Conservation (phyloP, 176 grass and related monocot genomes). For the Elaeis guineensis region DNA sequence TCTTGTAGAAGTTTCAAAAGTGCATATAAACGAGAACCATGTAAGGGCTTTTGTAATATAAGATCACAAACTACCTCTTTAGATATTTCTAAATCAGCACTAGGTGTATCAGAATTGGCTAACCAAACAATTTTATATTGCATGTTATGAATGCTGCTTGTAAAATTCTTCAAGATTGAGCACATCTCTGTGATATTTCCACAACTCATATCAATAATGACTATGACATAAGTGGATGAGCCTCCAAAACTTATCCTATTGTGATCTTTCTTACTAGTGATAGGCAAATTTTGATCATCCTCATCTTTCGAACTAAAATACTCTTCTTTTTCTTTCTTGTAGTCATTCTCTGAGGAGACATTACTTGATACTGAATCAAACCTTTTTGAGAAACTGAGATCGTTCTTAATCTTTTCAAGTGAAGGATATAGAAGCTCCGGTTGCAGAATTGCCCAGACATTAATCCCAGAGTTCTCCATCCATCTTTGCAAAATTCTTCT, state of each 20-base stretch:
- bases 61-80: slow-evolving; percentile 24
- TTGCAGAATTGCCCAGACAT: slow-evolving; percentile 36
- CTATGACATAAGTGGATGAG: slow-evolving; percentile 22
- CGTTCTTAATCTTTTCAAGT: slow-evolving; percentile 30
- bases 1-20: slow-evolving; percentile 30
- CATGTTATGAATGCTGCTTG: slow-evolving; percentile 12
- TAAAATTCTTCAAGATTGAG: slow-evolving; percentile 14
- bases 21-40: slow-evolving; percentile 42
- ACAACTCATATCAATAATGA: slow-evolving; percentile 34
- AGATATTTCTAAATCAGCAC: slow-evolving; percentile 27
- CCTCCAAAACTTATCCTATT: not conserved
- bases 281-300: slow-evolving; percentile 8
- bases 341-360: slow-evolving; percentile 1
- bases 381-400: slow-evolving; percentile 2
- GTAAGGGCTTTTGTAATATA: slow-evolving; percentile 54
- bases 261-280: too few species aligned
- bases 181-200: slow-evolving; percentile 12
- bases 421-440: slow-evolving; percentile 26
- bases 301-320: slow-evolving; percentile 36
- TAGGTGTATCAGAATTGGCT: slow-evolving; percentile 28
- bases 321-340: slow-evolving; percentile 14
- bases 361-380: slow-evolving; percentile 11
- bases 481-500: slow-evolving; percentile 49
- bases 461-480: slow-evolving; percentile 59
- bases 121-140: slow-evolving; percentile 45